These are phyloP conservation scores for Orbilia brochopaga DNA, from an alignment of 2,329 filamentous ascomycete genomes.

Conservation along the genomic window DNA sequence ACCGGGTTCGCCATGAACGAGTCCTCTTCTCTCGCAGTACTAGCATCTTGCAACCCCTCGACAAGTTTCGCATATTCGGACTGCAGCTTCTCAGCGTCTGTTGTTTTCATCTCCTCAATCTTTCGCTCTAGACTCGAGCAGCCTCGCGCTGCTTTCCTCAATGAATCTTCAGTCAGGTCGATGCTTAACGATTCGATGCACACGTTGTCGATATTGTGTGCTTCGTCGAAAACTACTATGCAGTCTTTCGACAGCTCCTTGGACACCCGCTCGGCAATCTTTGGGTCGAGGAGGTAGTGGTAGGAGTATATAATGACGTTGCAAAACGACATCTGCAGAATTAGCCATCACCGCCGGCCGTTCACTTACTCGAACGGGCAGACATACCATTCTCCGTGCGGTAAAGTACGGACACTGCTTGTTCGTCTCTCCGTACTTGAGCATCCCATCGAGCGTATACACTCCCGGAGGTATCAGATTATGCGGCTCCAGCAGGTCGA, in stretches of 20 bases:
- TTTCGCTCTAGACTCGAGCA: constrained; percentile 88
- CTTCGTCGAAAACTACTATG: constrained; percentile 98
- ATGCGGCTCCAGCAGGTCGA: constrained; percentile 91
- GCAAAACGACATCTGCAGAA: constrained; percentile 86
- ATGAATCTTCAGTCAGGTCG: constrained; percentile 91
- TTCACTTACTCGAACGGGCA: background rate
- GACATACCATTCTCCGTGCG: constrained; percentile 80
- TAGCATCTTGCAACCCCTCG: constrained; percentile 83
- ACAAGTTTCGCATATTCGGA: constrained; percentile 95
- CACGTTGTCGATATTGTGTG: constrained; percentile 99
- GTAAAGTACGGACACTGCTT: constrained; percentile 99
- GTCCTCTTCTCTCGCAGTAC: constrained; percentile 89
- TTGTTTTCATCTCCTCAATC: constrained; percentile 93
- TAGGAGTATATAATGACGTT: constrained; percentile 99
- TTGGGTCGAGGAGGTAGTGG: constrained; percentile 95
- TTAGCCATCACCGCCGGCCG: background rate
- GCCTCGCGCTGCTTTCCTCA: constrained; percentile 86
- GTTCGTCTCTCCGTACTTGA: constrained; percentile 88
- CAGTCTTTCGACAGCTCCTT: constrained; percentile 96
- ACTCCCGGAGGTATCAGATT: constrained; percentile 93
- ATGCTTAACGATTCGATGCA: constrained; percentile 98
- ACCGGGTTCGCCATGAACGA: constrained; percentile 97
- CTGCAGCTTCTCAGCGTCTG: constrained; percentile 90
- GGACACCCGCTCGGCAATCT: constrained; percentile 94
- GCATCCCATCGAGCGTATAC: constrained; percentile 88